These are phyloP conservation scores for Lathyrus tuberosus DNA, from an alignment of 306 rosid genomes.

Conservation along the genomic window DNA sequence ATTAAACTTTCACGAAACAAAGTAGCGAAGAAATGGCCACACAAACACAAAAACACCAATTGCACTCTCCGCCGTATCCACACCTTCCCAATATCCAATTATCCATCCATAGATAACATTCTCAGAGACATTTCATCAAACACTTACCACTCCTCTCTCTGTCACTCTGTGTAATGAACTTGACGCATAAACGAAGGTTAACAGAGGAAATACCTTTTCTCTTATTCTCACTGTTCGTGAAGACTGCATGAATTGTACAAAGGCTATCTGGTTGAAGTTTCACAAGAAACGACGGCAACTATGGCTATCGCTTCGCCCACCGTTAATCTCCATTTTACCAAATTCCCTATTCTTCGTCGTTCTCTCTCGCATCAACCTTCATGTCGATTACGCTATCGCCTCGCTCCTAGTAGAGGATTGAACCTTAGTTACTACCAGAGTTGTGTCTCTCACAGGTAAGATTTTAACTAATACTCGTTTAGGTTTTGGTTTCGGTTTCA, in stretches of 20 bases:
- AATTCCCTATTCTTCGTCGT: conserved; percentile 50
- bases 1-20: neutral
- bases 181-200: neutral
- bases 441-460: conserved; percentile 46
- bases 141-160: neutral
- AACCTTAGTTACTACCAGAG: conserved; percentile 40
- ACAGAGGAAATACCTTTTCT: neutral
- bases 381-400: conserved; percentile 62
- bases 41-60: conserved; percentile 23
- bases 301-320: conserved; percentile 68
- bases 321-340: conserved; percentile 40
- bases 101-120: conserved; percentile 36
- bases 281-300: conserved; percentile 47
- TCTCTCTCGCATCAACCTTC: conserved; percentile 40
- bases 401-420: conserved; percentile 65
- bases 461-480: neutral
- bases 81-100: neutral
- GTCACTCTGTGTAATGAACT: conserved; percentile 25
- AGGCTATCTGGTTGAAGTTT: conserved; percentile 52
- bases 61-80: conserved; percentile 33
- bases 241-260: conserved; percentile 85
- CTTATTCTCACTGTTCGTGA: conserved; percentile 18
- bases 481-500: conserved; percentile 3
- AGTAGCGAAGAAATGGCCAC: conserved; percentile 40
- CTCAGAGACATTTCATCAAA: neutral